These are phyloP conservation scores for Alternaria viburni DNA, from an alignment of 2,329 filamentous ascomycete species.

Conservation along the genomic window DNA sequence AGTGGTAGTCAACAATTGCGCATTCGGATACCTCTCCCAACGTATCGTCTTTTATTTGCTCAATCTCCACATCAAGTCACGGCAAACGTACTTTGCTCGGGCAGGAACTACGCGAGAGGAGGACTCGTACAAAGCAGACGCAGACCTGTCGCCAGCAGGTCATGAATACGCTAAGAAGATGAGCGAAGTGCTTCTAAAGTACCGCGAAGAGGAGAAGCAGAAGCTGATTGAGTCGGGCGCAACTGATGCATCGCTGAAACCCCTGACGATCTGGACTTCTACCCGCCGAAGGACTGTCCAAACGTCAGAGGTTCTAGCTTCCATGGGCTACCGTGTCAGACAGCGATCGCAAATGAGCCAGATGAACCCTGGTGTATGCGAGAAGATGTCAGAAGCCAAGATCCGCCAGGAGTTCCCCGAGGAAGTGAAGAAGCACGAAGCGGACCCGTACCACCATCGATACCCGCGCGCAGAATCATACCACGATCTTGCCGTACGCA, in stretches of 20 bases:
- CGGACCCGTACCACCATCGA: slow-evolving; percentile 95
- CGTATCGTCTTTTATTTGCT: slow-evolving; percentile 98
- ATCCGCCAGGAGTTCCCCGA: slow-evolving; percentile 86
- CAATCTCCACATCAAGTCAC: slow-evolving; percentile 94
- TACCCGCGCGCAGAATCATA: slow-evolving; percentile 98
- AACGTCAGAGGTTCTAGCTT: slow-evolving; percentile 81
- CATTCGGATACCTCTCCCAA: slow-evolving; percentile 94
- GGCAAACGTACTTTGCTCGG: slow-evolving; percentile 90
- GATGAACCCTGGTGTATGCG: slow-evolving; percentile 93
- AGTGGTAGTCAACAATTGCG: slow-evolving; percentile 95
- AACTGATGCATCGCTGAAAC: slow-evolving; percentile 71
- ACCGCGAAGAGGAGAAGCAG: slow-evolving; percentile 81
- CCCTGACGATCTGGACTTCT: slow-evolving; percentile 92
- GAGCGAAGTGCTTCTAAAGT: slow-evolving; percentile 80
- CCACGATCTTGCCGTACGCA: slow-evolving; percentile 94
- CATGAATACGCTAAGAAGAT: slow-evolving; percentile 71
- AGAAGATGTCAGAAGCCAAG: slow-evolving; percentile 84
- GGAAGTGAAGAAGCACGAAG: slow-evolving; percentile 89
- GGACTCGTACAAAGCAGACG: slow-evolving; percentile 91
- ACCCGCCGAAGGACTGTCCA: slow-evolving; percentile 89
- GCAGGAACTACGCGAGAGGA: slow-evolving; percentile 86
- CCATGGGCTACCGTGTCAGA: slow-evolving; percentile 81
- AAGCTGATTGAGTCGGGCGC: slow-evolving; percentile 73
- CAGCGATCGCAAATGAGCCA: slow-evolving; percentile 97
- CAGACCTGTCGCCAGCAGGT: slow-evolving; percentile 80